Evolutionary conservation across 179 eudicot species (phyloP), one percentile per base, ranked within the genome.

Genomic region (Drosera spatulata): DNA sequence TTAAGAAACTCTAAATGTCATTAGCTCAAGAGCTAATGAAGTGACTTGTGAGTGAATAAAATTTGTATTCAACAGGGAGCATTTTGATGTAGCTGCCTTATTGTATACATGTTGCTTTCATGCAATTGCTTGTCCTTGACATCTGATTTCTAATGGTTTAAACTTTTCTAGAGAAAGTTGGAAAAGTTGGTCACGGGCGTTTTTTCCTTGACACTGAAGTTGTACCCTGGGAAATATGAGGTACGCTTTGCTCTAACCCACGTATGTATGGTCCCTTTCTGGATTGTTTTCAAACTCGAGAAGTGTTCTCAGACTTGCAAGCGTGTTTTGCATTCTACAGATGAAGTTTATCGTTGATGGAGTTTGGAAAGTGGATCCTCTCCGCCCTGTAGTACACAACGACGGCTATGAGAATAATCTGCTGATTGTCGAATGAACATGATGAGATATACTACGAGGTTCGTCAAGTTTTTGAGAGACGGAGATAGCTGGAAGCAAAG

Each of bases 271-370:
- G 45, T 43, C 6, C 6, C 8, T 43, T 4, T 43, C 45, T 43
- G 8, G 8, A 43, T 4, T 43, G 45, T 43, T 43, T 43, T 0
- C 0, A 43, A 7, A 43, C 33, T 22, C 33, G 33, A 22, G 33
- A 43, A 7, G 45, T 43, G 45, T 43, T 4, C 45, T 43, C 45
- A 43, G 8, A 43, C 45, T 43, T 4, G 45, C n/a, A n/a, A n/a
- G n/a, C 2, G 6, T 7, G 5, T 43, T 43, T 43, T 4, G 2
- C 45, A 0, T 1, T 59, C 39, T 59, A 62, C 96, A 93, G 99
- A 88, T 93, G 41, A 93, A 93, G 74, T 93, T 93, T 72, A 82
- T 93, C 14, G 95, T 88, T 41, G 96, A 93, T 68, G 95, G 95
- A 7, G 13, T 48, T 12, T 93, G 99, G 99, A 82, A 62, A 63